Evolutionary conservation across 2,329 filamentous ascomycete genomes (phyloP), one percentile per base, ranked within the genome.

Genomic region (Curvularia sp.): DNA sequence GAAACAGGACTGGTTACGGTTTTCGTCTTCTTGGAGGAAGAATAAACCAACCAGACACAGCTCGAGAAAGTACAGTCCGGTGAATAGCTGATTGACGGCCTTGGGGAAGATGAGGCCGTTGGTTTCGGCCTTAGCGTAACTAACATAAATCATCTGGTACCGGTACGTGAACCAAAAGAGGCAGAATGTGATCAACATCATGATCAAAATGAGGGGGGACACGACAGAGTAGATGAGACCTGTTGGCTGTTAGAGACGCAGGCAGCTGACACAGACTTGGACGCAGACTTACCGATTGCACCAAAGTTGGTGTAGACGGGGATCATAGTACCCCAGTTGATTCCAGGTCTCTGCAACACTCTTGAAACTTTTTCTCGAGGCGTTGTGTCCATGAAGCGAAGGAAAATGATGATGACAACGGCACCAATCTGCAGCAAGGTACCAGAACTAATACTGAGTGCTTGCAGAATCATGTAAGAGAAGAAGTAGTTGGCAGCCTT

Each of bases 81-180:
- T 95, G 72, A 99, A 98, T 0, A 95, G 90, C 74, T 97, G 94
- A 72, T 97, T 97, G 78, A 98, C 91, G 0, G 95, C 95, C 35
- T 89, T 86, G 0, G 95, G 95, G 70, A 97, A 99, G 51, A 98
- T 81, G 1, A 98, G 84, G 43, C 95, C 95, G 41, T 95, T 95
- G 0, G 94, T 99, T 77, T 99, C 95, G 60, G 90, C 88, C 65
- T 89, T 87, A 76, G 96, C 96, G 52, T 93, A 90, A 26, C 88
- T 96, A 59, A 99, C 93, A 70, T 97, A 99, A 20, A 99, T 85
- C 81, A 96, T 96, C 66, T 94, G 94, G 78, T 98, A 98, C n/a
- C 94, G 88, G 75, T 98, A 93, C 0, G 95, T 94, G 44, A 97
- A 83, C 93, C 93, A 99, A 64, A 98, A 89, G 0, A 99, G 82